phyloP scores from a whole-genome alignment of 257 asterid genomes.

The Fraxinus americana region DNA sequence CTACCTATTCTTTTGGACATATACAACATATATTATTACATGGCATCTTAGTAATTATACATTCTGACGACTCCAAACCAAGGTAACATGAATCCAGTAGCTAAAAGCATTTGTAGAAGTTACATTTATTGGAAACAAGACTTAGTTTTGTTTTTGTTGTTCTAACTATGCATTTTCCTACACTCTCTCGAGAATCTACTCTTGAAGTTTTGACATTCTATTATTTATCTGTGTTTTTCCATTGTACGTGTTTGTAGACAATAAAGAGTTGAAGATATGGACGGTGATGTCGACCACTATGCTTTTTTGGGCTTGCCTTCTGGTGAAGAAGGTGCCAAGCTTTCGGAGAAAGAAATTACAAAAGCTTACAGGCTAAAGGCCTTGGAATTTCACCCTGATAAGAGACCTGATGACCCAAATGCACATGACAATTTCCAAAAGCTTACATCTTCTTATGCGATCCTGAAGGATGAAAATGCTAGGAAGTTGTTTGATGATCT shows the following conservation, averaged over 20 bases:
- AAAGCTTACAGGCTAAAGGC: slow-evolving; percentile 68
- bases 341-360: slow-evolving; percentile 63
- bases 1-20: too few relatives aligned
- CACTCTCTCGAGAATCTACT: too few relatives aligned
- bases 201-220: neutral
- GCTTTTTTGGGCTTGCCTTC: slow-evolving; percentile 65
- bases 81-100: too few relatives aligned
- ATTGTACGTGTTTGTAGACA: neutral
- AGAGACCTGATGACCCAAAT: slow-evolving; percentile 67
- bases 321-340: slow-evolving; percentile 71
- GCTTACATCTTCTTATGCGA: slow-evolving; percentile 62
- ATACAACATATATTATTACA: too few relatives aligned
- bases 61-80: too few relatives aligned
- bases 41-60: too few relatives aligned
- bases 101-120: too few relatives aligned
- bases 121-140: too few relatives aligned
- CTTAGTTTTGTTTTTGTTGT: too few relatives aligned
- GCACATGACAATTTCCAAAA: slow-evolving; percentile 64
- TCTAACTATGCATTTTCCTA: too few relatives aligned
- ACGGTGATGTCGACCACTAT: slow-evolving; percentile 62
- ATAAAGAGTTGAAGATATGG: slow-evolving; percentile 39
- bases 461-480: slow-evolving; percentile 70
- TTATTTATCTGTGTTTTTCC: neutral
- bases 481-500: slow-evolving; percentile 74
- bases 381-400: slow-evolving; percentile 74